phyloP scores from a whole-genome alignment of 2,329 filamentous ascomycete genomes.

The Aspergillus jensenii region DNA sequence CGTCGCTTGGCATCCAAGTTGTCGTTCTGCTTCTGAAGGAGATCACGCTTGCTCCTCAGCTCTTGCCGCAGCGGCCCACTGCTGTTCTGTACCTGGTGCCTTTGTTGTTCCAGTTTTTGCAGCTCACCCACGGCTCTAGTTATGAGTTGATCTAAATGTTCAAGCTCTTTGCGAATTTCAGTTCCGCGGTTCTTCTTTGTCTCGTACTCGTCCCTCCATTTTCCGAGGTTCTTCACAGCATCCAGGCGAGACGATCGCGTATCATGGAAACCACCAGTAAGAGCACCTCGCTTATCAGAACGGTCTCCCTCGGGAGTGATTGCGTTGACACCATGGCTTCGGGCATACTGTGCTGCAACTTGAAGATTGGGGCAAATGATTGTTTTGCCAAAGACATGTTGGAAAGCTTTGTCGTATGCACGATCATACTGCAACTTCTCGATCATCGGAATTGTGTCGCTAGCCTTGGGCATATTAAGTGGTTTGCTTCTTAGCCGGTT shows the following conservation, averaged over 20 bases:
- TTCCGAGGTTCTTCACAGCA: constrained; percentile 72
- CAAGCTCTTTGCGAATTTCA: constrained; percentile 68
- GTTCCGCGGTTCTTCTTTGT: constrained; percentile 61
- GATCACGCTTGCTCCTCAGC: constrained; percentile 69
- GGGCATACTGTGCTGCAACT: constrained; percentile 84
- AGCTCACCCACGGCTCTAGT: constrained; percentile 81
- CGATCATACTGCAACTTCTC: constrained; percentile 79
- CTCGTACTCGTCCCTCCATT: constrained; percentile 74
- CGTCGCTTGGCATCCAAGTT: constrained; percentile 71
- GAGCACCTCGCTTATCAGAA: constrained; percentile 89
- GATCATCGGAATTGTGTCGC: constrained; percentile 83
- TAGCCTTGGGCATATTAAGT: constrained; percentile 76
- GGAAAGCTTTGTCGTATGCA: constrained; percentile 79
- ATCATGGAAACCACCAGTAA: constrained; percentile 94
- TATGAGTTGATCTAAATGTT: constrained; percentile 82
- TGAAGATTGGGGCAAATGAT: constrained; percentile 90
- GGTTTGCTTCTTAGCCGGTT: constrained; percentile 72
- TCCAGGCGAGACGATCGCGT: constrained; percentile 82
- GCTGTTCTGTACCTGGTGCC: constrained; percentile 75
- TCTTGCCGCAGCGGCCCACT: constrained; percentile 79
- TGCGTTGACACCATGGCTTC: constrained; percentile 86
- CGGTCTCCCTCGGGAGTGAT: constrained; percentile 95
- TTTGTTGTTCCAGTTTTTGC: constrained; percentile 77
- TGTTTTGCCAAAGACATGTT: constrained; percentile 92
- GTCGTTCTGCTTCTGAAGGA: constrained; percentile 71